Percentiles rank a stretch among this genome's conserved stretches.
phyloP scores from a whole-genome alignment of 208 protist species.

The Acanthamoeba royreba region DNA sequence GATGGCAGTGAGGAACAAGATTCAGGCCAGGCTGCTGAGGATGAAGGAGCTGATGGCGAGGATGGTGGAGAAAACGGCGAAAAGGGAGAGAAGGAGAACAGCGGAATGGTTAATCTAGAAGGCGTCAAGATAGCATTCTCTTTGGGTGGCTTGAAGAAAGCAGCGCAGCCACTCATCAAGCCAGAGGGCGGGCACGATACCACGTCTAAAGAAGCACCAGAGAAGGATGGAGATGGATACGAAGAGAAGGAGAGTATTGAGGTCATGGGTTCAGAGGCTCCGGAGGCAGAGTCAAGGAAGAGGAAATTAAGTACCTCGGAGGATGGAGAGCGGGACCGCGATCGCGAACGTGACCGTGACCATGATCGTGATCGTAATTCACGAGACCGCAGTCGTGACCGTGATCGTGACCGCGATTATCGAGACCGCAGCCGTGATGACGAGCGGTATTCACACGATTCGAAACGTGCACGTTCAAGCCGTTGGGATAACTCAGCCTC shows the following conservation, averaged over 20 bases:
- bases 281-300: not conserved
- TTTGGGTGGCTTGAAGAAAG: not conserved
- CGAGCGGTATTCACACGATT: not conserved
- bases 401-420: not conserved
- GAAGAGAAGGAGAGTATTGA: not conserved
- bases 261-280: not conserved
- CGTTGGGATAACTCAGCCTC: not conserved
- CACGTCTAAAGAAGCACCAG: not conserved
- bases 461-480: not conserved
- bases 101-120: not conserved
- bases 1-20: slow-evolving; percentile 21
- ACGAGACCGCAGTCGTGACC: not conserved
- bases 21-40: not conserved
- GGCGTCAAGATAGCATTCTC: slow-evolving; percentile 11
- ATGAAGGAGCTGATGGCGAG: not conserved
- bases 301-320: not conserved
- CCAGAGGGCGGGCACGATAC: not conserved
- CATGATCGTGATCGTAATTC: not conserved
- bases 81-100: not conserved
- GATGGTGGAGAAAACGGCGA: no score
- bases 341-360: not conserved
- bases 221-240: not conserved
- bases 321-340: not conserved
- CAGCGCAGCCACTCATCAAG: not conserved
- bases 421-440: not conserved